phyloP scores from a whole-genome alignment of 129 eudicot species.

The sunflower (Helianthus annuus) region HanXRQr2.0-SUNRISE NC_035435.2:133944468-133944967 shows the following conservation, averaged over 20 bases:
- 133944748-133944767: slow-evolving; percentile 42
- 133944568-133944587: slow-evolving; percentile 51
- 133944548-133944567: slow-evolving; percentile 28
- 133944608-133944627: slow-evolving; percentile 52
- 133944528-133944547: slow-evolving; percentile 34
- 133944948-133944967: slow-evolving; percentile 34
- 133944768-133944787: slow-evolving; percentile 17
- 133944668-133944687: slow-evolving; percentile 47
- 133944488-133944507: slow-evolving; percentile 42
- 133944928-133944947: slow-evolving; percentile 29
- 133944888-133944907: slow-evolving; percentile 41
- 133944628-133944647: slow-evolving; percentile 44
- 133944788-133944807: slow-evolving; percentile 27
- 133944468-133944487: slow-evolving; percentile 62
- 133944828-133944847: slow-evolving; percentile 37
- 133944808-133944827: slow-evolving; percentile 42
- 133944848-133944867: slow-evolving; percentile 30
- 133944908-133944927: slow-evolving; percentile 37
- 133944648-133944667: slow-evolving; percentile 36
- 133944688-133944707: slow-evolving; percentile 38
- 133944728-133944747: slow-evolving; percentile 56
- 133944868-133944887: slow-evolving; percentile 36
- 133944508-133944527: slow-evolving; percentile 27
- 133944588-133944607: slow-evolving; percentile 55
- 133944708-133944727: slow-evolving; percentile 46